Evolutionary conservation across 2,329 filamentous ascomycete genomes (phyloP), one percentile per base, ranked within the genome.

Genomic region (Lasiodiplodia citricola): DNA sequence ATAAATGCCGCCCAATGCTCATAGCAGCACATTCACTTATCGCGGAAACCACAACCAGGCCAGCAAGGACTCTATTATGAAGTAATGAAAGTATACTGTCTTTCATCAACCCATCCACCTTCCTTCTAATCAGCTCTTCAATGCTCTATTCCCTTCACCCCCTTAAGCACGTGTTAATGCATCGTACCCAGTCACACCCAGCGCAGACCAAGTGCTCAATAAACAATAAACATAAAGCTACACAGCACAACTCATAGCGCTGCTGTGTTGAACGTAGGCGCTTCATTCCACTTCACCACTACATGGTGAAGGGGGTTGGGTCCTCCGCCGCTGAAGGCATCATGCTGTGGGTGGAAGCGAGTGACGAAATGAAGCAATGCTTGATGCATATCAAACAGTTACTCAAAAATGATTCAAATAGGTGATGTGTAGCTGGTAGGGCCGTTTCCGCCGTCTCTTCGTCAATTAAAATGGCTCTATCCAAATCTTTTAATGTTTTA

Each of bases 401-500:
- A n/a, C 11, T n/a, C 44, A 18, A 47, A 47, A 2, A 47, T 47
- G 7, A 21, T 51, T 23, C 28, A 31, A 44, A 60, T 16, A 14
- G 21, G 16, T 37, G 41, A 6, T 64, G 60, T 35, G 28, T 64
- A 10, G 60, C 13, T 51, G 60, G 13, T 52, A 64, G 60, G 60
- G 60, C 60, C 47, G 63, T 66, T 63, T 44, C 63, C 63, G 63
- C 63, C 63, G 63, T 66, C 63, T 66, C 63, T 55, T 66, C 63
- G 51, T 66, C 63, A 66, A 66, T 66, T 66, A 66, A 66, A 66
- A 64, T 37, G 50, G 63, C 63, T 66, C 51, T 66, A 66, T 66
- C 63, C 51, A 52, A 55, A 44, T 54, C 35, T 41, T 55, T 52
- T 41, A 18, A 13, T 14, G 25, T 65, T 55, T 38, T n/a, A 38